A percentile compares a stretch with the other conserved stretches of the same genome.
phyloP scores from a whole-genome alignment of 1,284 basidiomycete species.

The Veloboletus limbatus region DNA sequence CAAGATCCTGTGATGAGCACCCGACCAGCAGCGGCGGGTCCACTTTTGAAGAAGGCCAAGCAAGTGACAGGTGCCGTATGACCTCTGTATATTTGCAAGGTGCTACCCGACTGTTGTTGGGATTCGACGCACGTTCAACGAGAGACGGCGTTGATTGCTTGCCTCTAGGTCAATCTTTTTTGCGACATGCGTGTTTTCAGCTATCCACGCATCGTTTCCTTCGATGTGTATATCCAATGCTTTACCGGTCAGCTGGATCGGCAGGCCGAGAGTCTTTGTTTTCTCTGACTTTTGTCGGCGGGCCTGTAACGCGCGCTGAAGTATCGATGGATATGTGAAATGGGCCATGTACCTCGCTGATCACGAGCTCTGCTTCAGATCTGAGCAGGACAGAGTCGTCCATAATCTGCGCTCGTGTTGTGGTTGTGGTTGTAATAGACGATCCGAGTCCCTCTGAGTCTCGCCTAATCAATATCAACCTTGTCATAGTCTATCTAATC shows the following conservation, averaged over 20 bases:
- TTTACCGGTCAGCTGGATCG: constrained; percentile 74
- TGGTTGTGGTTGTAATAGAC: too few relatives aligned
- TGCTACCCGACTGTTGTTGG: constrained; percentile 68
- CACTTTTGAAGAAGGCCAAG: constrained; percentile 59
- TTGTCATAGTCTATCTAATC: constrained; percentile 17
- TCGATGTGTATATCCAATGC: constrained; percentile 68
- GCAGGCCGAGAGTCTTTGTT: constrained; percentile 69
- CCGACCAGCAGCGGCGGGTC: constrained; percentile 35
- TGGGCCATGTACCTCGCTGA: constrained; percentile 54
- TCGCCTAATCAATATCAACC: too few relatives aligned
- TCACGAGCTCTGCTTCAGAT: constrained; percentile 71
- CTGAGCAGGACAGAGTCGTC: constrained; percentile 51
- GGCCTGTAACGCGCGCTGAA: constrained; percentile 40
- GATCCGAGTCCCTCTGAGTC: too few relatives aligned
- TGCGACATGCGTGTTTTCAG: constrained; percentile 77
- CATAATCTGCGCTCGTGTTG: constrained; percentile 10
- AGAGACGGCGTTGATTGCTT: constrained; percentile 15
- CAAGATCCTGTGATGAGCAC: constrained; percentile 84
- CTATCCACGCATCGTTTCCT: constrained; percentile 74
- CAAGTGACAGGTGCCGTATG: constrained; percentile 87
- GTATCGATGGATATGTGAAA: background rate
- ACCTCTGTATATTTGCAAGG: constrained; percentile 70
- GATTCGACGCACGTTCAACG: constrained; percentile 12
- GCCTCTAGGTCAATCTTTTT: constrained; percentile 78
- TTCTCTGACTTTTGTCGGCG: constrained; percentile 72